Percentiles rank a stretch among this genome's conserved stretches.
Conservation (phyloP, 345 rosid genomes). For the Gossypium anomalum region DNA sequence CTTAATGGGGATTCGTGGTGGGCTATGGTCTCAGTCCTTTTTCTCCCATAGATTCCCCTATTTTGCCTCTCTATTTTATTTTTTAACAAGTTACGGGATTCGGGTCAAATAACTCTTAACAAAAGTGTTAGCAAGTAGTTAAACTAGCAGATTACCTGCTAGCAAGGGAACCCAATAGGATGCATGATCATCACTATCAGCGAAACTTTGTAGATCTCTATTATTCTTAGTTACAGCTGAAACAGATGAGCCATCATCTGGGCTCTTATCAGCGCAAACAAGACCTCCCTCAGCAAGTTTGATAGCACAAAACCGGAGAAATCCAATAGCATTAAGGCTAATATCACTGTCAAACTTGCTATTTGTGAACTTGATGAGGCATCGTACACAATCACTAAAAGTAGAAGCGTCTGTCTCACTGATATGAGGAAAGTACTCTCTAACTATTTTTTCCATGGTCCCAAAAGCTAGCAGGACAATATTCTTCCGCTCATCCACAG, state of each 20-base stretch:
- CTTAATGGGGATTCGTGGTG: no score
- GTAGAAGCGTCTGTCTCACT: conserved; percentile 91
- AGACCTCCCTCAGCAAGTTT: conserved; percentile 94
- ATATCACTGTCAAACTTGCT: conserved; percentile 87
- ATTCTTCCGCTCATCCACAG: conserved; percentile 84
- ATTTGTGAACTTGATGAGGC: conserved; percentile 90
- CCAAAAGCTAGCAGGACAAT: conserved; percentile 84
- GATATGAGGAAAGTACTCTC: conserved; percentile 85
- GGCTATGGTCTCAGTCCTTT: no score
- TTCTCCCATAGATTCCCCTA: no score
- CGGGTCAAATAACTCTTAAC: no score
- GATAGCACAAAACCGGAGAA: conserved; percentile 91
- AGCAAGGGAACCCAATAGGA: conserved; percentile 95
- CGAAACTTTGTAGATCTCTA: conserved; percentile 31
- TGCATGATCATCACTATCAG: conserved; percentile 66
- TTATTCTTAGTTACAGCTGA: conserved; percentile 30
- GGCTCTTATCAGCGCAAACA: conserved; percentile 53
- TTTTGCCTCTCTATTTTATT: no score
- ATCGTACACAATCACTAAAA: conserved; percentile 90
- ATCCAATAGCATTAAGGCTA: conserved; percentile 93
- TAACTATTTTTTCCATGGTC: conserved; percentile 94
- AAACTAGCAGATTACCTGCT: conserved; percentile 48
- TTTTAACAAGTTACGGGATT: no score
- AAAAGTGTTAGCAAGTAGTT: neutral
- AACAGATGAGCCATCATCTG: conserved; percentile 32